Base-by-base conservation (phyloP, 768 basidiomycete species). In the Tulasnella sp. region DNA sequence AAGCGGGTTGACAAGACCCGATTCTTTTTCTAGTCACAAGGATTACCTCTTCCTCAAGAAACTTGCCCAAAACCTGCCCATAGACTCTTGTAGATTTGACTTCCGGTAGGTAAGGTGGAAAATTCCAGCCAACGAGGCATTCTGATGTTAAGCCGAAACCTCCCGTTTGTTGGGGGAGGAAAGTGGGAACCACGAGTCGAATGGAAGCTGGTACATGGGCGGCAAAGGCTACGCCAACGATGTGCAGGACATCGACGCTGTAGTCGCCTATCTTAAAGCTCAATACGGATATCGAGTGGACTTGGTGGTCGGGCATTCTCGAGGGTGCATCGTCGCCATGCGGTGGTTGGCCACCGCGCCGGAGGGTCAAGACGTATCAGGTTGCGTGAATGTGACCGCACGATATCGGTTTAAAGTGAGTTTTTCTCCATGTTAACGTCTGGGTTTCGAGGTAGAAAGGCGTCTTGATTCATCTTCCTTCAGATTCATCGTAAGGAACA, bases 51-150 rank as follows among this genome's bases (percentile, higher is more conserved):
- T 93, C 87, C 93, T 93, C 85, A 92, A 92, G 83, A 90, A 89
- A 18, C 90, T 96, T 28, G 93, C 93, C 3, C 84, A 85, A 54
- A 88, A 87, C 54, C 85, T 95, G 18, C 92, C 93, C 0, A 83
- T 93, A 34, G 94, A 96, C 85, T 95, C 94, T 2, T 95, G 96
- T 85, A 90, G 94, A 46, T 95, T 96, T 83, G n/a, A n/a, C n/a
- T n/a, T n/a, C n/a, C n/a, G n/a, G n/a, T n/a, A n/a, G n/a, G n/a
- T n/a, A n/a, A n/a, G 94, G n/a, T n/a, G n/a, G n/a, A n/a, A n/a
- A 96, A 85, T 96, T 96, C 86, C 90, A 94, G 93, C 94, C n/a
- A n/a, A n/a, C n/a, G n/a, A n/a, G n/a, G n/a, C n/a, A n/a, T n/a
- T n/a, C n/a, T n/a, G n/a, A n/a, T n/a, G n/a, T n/a, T n/a, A n/a